phyloP scores from a whole-genome alignment of 495 filamentous ascomycete genomes.

The Penicillium roqueforti region DNA sequence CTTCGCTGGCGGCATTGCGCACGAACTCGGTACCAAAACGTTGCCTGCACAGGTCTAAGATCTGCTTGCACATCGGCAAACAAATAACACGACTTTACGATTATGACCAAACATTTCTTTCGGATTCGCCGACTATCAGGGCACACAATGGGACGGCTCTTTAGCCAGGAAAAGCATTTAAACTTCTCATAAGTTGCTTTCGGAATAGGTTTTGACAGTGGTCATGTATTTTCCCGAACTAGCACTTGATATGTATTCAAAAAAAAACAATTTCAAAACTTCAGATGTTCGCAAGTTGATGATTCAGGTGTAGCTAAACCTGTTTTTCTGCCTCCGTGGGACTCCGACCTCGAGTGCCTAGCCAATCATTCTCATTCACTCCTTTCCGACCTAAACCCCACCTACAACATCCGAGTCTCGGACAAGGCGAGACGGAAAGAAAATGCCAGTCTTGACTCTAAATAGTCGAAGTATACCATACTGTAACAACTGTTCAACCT shows the following conservation, averaged over 20 bases:
- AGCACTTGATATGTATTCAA: conserved; percentile 14
- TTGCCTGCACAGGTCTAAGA: conserved; percentile 10
- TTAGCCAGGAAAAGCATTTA: conserved; percentile 19
- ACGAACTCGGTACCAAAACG: conserved; percentile 36
- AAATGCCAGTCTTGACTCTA: background rate
- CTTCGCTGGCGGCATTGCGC: conserved; percentile 40
- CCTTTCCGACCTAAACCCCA: background rate
- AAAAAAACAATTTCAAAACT: conserved; percentile 12
- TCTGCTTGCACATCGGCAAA: background rate
- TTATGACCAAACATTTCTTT: conserved; percentile 17
- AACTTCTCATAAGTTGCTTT: conserved; percentile 4
- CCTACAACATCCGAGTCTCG: background rate
- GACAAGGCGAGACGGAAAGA: background rate
- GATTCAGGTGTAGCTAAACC: background rate
- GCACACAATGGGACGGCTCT: conserved; percentile 12
- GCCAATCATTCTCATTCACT: background rate
- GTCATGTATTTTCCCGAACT: conserved; percentile 13
- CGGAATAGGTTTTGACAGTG: conserved; percentile 1
- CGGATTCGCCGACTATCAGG: conserved; percentile 7
- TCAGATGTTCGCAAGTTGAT: background rate
- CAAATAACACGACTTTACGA: conserved; percentile 17
- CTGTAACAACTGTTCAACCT: background rate
- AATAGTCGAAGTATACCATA: background rate
- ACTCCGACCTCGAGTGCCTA: background rate
- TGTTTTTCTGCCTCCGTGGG: background rate